Base-by-base conservation (phyloP, 352 stramenopile genomes). In the Pythium periplocum region DNA sequence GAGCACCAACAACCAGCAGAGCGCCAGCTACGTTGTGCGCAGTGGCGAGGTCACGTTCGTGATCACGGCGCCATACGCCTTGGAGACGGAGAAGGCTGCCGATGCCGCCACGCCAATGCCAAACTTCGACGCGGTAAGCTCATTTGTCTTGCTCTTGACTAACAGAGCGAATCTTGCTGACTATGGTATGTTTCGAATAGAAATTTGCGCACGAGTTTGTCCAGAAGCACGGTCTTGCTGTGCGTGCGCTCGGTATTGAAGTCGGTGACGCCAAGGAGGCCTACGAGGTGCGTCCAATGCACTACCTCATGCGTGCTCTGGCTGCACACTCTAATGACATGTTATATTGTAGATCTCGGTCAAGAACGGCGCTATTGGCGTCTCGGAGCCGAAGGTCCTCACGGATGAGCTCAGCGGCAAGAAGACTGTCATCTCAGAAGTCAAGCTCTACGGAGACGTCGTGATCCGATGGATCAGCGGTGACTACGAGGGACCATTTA, bases 41-140 rank as follows among this genome's bases (percentile, higher is more conserved):
- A 94, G 79, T 48, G 70, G 76, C 55, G 75, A 95, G 5, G 63
- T 96, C 42, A 80, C 72, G 48, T 73, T 97, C 51, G 78, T 94
- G 39, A 94, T 96, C 72, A 96, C 87, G 50, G 89, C 89, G 17
- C 89, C 89, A 17, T 97, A 97, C 68, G 73, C 70, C 55, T 65
- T 78, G 41, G 61, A 86, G 57, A 83, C 80, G 51, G 66, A 77
- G n/a, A 88, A 90, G 67, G 59, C 66, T 2, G 48, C 57, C 1
- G 74, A 70, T 45, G 65, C 74, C 32, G 66, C 69, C 57, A 76
- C 68, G 46, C 61, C 79, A 45, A 48, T 90, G 12, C 81, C 80
- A 10, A 76, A 77, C 31, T 96, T 86, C 58, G 62, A 93, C 48
- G 54, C 68, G 47, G 44, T 62, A 26, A 37, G 56, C 17, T 26